These are phyloP conservation scores for Euphrasia confusa DNA, from an alignment of 257 asterid species.

Conservation along the genomic window DNA sequence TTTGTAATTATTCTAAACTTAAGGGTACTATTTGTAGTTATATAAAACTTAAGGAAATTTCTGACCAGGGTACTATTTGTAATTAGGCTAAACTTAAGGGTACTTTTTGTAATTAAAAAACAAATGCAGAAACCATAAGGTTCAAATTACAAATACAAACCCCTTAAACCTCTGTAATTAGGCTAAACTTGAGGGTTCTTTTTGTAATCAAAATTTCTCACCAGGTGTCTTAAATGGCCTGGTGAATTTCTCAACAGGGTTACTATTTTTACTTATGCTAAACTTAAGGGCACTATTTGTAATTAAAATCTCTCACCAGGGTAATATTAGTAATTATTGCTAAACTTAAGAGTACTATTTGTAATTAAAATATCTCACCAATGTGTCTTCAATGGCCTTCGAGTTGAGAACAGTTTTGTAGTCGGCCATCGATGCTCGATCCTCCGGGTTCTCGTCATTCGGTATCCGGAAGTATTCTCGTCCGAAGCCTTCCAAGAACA, in stretches of 20 bases:
- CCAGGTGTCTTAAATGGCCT: constrained; percentile 50
- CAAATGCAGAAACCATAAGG: no score
- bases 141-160: no score
- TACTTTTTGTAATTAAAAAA: background rate
- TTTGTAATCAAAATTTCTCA: constrained; percentile 23
- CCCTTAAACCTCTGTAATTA: background rate
- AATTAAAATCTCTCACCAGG: constrained; percentile 38
- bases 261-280: background rate
- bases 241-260: no score
- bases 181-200: background rate
- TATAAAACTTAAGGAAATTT: no score
- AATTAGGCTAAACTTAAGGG: no score
- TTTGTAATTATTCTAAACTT: no score
- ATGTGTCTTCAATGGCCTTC: constrained; percentile 44
- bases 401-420: constrained; percentile 47
- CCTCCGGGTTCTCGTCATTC: constrained; percentile 24
- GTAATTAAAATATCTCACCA: constrained; percentile 35
- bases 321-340: no score
- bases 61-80: no score
- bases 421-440: constrained; percentile 24
- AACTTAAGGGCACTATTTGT: background rate
- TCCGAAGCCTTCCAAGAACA: constrained; percentile 61
- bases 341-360: background rate
- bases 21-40: no score
- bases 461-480: constrained; percentile 36